A percentile compares a stretch with the other conserved stretches of the same genome.
phyloP scores from a whole-genome alignment of 768 basidiomycete species.

The Guyanaporus albipodus region DNA sequence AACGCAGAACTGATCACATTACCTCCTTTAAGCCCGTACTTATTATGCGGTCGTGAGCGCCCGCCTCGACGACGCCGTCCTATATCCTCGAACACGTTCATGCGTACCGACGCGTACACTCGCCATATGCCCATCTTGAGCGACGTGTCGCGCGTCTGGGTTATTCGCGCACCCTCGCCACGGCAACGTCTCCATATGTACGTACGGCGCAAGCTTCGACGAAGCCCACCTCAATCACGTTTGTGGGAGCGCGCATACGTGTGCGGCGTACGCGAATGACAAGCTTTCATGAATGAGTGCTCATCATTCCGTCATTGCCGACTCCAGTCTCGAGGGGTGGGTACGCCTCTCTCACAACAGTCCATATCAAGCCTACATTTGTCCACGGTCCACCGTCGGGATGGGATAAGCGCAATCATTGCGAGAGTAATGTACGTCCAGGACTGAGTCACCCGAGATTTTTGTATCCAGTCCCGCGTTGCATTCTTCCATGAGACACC shows the following conservation, averaged over 20 bases:
- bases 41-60: neutral
- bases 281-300: constrained; percentile 8
- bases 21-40: no score
- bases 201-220: constrained; percentile 1
- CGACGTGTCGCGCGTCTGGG: neutral
- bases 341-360: no score
- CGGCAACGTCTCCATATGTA: constrained; percentile 12
- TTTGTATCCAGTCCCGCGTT: neutral
- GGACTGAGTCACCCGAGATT: neutral
- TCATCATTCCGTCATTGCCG: constrained; percentile 1
- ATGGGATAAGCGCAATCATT: neutral
- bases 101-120: neutral
- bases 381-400: neutral
- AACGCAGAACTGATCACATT: no score
- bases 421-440: neutral
- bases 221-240: constrained; percentile 3
- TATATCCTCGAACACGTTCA: neutral
- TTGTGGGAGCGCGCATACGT: neutral
- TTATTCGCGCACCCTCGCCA: constrained; percentile 5
- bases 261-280: neutral
- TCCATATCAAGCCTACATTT: no score
- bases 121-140: constrained; percentile 1
- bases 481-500: neutral
- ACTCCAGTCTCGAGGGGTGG: no score
- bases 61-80: neutral